Evolutionary conservation across 768 basidiomycete species (phyloP).

Genomic region (Suillus cothurnatus): DNA sequence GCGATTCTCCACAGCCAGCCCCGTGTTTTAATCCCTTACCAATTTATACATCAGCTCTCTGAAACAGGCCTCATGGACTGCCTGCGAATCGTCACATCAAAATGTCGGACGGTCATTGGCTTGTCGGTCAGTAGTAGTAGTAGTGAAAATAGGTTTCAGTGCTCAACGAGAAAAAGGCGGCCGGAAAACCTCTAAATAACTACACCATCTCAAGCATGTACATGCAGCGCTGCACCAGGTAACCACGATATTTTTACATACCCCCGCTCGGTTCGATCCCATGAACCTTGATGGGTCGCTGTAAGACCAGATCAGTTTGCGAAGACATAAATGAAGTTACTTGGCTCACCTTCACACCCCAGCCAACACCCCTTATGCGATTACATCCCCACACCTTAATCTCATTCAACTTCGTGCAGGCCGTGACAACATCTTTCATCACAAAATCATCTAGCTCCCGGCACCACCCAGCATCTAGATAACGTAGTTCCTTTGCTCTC

Average conservation of each 20-base stretch:
- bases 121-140: neutral
- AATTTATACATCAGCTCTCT: slow-evolving; percentile 12
- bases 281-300: slow-evolving; percentile 31
- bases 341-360: slow-evolving; percentile 44
- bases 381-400: slow-evolving; percentile 61
- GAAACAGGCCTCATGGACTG: neutral
- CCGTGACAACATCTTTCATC: slow-evolving; percentile 65
- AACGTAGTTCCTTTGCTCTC: slow-evolving; percentile 45
- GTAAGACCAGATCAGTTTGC: slow-evolving; percentile 3
- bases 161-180: slow-evolving; percentile 4
- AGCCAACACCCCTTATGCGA: slow-evolving; percentile 46
- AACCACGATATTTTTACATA: slow-evolving; percentile 9
- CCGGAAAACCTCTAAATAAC: slow-evolving; percentile 23
- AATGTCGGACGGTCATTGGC: neutral
- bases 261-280: slow-evolving; percentile 44
- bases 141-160: slow-evolving; percentile 14
- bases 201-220: slow-evolving; percentile 41
- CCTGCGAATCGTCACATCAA: neutral
- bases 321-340: neutral
- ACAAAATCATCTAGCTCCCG: slow-evolving; percentile 81
- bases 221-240: slow-evolving; percentile 35
- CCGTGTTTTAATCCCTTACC: slow-evolving; percentile 20
- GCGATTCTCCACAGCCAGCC: neutral
- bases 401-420: slow-evolving; percentile 41
- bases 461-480: slow-evolving; percentile 85